Evolutionary conservation across 345 rosid genomes (phyloP).

Genomic region (Citrus mangshanensis): DNA sequence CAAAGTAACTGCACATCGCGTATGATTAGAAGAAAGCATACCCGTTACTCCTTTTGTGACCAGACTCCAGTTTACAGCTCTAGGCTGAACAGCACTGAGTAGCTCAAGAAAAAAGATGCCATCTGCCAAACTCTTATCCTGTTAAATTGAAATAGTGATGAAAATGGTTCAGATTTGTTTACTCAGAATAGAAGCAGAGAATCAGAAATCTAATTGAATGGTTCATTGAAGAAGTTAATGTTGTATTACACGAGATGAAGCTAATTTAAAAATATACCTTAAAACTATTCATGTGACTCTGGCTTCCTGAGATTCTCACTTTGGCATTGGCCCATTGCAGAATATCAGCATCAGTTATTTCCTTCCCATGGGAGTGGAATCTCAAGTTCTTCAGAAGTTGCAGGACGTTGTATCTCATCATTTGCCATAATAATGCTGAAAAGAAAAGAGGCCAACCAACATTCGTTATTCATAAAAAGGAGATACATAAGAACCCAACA

Average conservation of each 20-base stretch:
- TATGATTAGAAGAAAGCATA: constrained; percentile 21
- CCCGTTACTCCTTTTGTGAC: constrained; percentile 88
- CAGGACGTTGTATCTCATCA: constrained; percentile 91
- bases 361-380: constrained; percentile 86
- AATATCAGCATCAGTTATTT: constrained; percentile 78
- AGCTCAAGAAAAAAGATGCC: constrained; percentile 91
- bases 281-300: constrained; percentile 73
- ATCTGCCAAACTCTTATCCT: constrained; percentile 85
- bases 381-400: constrained; percentile 94
- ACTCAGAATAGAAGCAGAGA: not conserved
- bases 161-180: not conserved
- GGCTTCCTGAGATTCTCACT: constrained; percentile 68
- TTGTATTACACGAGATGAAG: not conserved
- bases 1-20: not conserved
- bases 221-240: not conserved
- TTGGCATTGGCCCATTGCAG: constrained; percentile 86
- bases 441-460: constrained; percentile 2
- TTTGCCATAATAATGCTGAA: constrained; percentile 91
- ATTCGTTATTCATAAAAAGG: not conserved
- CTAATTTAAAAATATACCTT: constrained; percentile 47
- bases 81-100: constrained; percentile 86
- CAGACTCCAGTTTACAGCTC: constrained; percentile 91
- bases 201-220: not conserved
- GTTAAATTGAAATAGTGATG: constrained; percentile 19
- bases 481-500: not conserved